Base-by-base conservation (phyloP, 176 grass and related monocot genomes). In the Oryza nivara region DNA sequence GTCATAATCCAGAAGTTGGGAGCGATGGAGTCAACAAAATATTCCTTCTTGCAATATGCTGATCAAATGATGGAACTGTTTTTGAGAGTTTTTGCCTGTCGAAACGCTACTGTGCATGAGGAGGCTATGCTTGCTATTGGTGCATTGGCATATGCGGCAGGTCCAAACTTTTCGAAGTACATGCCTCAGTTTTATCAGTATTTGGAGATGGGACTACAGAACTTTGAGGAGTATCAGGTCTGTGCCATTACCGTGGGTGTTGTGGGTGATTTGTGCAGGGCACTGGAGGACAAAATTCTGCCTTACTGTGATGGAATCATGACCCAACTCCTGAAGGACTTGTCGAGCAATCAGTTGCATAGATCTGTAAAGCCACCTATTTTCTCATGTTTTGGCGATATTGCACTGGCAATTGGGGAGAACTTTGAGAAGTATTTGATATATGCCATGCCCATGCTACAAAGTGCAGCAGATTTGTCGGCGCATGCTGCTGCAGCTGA, bases 81-180 rank as follows among this genome's bases (percentile, higher is more conserved):
- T 91, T 64, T 96, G 80, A 93, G 82, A 88, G 94, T 96, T 65
- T 96, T 96, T 19, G 86, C 94, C 73, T 93, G 91, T 66, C 65
- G 89, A 70, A 93, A 93, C 68, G 91, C 94, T 26, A 93, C 94
- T 25, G 94, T 96, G 70, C 94, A 96, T 49, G 94, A 96, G 70
- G 94, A 96, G 70, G 94, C 94, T 77, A 96, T 96, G 91, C 88
- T 96, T 71, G 91, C 94, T 74, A 96, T 96, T 68, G 94, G 94
- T 85, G 91, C 94, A 76, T 89, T 96, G 78, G 94, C 94, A 89
- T 96, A 96, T 84, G 89, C 89, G 67, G 84, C 91, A 36, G 94
- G 94, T 65, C 73, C 89, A 2, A 93, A 89, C 56, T 96, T 96
- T 41, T 82, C 81, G 1, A 96, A 96, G 80, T 96, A 93, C 89